Conservation (phyloP, 2,329 filamentous ascomycete species). For the Botrytis fragariae region DNA sequence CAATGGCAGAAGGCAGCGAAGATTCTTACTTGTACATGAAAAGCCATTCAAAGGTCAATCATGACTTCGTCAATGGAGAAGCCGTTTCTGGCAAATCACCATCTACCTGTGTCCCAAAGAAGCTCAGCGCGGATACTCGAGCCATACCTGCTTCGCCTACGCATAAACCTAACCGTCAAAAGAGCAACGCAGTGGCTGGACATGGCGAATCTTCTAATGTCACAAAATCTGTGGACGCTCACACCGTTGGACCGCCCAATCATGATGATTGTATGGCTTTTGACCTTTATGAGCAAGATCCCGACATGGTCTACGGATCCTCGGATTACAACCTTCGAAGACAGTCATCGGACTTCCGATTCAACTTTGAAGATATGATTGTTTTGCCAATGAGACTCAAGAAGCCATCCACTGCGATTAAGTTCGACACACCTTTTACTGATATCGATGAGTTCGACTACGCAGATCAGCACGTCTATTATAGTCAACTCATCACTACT, state of each 20-base stretch:
- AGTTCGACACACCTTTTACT: neutral
- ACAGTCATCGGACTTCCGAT: constrained; percentile 7
- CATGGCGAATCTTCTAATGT: neutral
- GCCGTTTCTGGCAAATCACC: neutral
- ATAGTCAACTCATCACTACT: constrained; percentile 3
- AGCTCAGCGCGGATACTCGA: neutral
- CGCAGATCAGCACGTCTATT: constrained; percentile 15
- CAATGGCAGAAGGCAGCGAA: constrained; percentile 18
- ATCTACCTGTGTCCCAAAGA: constrained; percentile 6
- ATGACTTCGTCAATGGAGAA: neutral
- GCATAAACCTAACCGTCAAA: neutral
- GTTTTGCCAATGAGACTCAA: constrained; percentile 18
- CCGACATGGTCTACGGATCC: constrained; percentile 1
- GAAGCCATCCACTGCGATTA: neutral
- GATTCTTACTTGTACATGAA: constrained; percentile 18
- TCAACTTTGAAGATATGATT: constrained; percentile 20
- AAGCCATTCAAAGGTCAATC: neutral
- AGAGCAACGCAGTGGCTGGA: neutral
- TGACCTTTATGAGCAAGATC: constrained; percentile 19
- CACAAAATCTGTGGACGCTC: neutral
- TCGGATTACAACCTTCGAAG: constrained; percentile 8
- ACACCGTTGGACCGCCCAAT: neutral
- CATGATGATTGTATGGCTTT: constrained; percentile 18
- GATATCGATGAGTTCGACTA: constrained; percentile 20
- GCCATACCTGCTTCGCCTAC: neutral